Percentiles rank a stretch among this genome's conserved stretches.
Evolutionary conservation across 176 grass and related monocot genomes (phyloP).

Genomic region (Phragmites australis): DNA sequence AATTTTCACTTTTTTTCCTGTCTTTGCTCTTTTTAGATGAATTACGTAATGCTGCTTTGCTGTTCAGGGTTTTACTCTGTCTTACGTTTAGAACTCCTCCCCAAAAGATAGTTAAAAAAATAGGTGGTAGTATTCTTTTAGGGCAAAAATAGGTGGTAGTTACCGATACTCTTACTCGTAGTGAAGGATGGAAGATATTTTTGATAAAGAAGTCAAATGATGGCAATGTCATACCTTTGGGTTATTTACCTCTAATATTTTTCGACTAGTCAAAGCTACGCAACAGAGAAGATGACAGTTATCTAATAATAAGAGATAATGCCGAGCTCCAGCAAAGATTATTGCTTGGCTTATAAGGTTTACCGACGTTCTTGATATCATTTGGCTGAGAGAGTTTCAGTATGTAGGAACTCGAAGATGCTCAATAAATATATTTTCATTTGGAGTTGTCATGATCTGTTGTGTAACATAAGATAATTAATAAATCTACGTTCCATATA

Average conservation of each 20-base stretch:
- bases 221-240: not conserved
- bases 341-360: not conserved
- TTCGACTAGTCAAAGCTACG: not conserved
- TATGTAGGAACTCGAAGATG: not conserved
- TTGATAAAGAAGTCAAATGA: slow-evolving; percentile 2
- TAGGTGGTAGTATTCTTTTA: slow-evolving; percentile 28
- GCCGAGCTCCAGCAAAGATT: not conserved
- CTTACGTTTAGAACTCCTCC: not conserved
- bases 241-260: slow-evolving; percentile 5
- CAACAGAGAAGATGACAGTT: not conserved
- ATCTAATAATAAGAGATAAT: not conserved
- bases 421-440: not conserved
- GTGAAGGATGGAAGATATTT: not conserved
- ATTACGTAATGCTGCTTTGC: not conserved
- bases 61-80: not conserved
- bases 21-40: not conserved
- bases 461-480: no score
- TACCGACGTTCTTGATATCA: not conserved
- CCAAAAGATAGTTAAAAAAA: not conserved
- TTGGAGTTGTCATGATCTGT: not conserved
- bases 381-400: not conserved
- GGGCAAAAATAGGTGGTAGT: slow-evolving; percentile 21
- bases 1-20: not conserved
- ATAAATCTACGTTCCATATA: not conserved
- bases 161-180: slow-evolving; percentile 21